Conservation (phyloP, 1,139 yeast genomes). For the Suhomyces chickasaworum region DNA sequence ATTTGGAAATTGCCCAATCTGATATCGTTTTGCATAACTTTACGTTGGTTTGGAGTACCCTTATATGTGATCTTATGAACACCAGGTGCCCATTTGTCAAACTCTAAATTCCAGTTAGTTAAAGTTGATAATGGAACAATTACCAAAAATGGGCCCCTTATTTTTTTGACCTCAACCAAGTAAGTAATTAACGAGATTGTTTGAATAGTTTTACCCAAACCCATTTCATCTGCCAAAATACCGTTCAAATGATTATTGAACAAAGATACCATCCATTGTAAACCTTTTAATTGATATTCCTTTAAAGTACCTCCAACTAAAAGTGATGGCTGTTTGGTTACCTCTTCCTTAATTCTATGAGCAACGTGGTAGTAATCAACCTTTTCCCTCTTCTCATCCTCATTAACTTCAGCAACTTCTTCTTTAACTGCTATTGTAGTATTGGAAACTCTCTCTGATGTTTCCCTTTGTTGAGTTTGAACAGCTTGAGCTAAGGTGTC, state of each 20-base stretch:
- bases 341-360: conserved; percentile 68
- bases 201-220: conserved; percentile 86
- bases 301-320: conserved; percentile 86
- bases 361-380: conserved; percentile 81
- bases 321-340: conserved; percentile 63
- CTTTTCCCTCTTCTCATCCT: conserved; percentile 57
- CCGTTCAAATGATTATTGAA: conserved; percentile 93
- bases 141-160: conserved; percentile 71
- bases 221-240: conserved; percentile 94
- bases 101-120: conserved; percentile 83
- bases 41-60: conserved; percentile 74
- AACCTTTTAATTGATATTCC: conserved; percentile 90
- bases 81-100: conserved; percentile 85
- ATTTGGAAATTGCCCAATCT: conserved; percentile 72
- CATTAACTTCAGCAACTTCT: conserved; percentile 27
- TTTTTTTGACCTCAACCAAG: conserved; percentile 66
- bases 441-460: conserved; percentile 19
- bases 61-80: conserved; percentile 70
- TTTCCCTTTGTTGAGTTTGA: conserved; percentile 64
- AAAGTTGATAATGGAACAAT: conserved; percentile 83
- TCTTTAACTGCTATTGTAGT: conserved; percentile 20
- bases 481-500: conserved; percentile 79
- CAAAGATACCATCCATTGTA: conserved; percentile 97
- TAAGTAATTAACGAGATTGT: conserved; percentile 77
- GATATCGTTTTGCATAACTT: conserved; percentile 61